phyloP scores from a whole-genome alignment of 371 early-diverging fungal species.

The Capniomyces stellatus region DNA sequence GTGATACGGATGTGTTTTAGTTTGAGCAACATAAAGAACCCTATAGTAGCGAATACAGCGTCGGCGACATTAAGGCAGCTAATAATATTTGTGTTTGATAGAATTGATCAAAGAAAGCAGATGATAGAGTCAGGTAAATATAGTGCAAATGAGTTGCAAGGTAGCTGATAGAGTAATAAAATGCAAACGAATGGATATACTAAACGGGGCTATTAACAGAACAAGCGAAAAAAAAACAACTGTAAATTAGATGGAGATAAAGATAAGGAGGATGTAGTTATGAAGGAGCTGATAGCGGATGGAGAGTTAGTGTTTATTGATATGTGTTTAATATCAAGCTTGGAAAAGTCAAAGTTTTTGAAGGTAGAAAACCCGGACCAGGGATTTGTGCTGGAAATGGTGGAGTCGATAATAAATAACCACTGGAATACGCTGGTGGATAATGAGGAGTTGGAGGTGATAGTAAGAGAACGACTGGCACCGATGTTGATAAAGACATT shows the following conservation, averaged over 20 bases:
- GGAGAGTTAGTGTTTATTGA: conserved; percentile 77
- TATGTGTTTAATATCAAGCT: conserved; percentile 49
- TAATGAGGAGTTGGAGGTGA: conserved; percentile 70
- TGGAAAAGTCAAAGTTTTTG: conserved; percentile 47
- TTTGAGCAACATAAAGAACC: conserved; percentile 43
- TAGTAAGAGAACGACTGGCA: conserved; percentile 48
- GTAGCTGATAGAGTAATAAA: too few species aligned
- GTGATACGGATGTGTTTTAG: conserved; percentile 75
- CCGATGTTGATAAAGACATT: conserved; percentile 66
- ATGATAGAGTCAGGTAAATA: too few species aligned
- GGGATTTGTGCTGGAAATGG: conserved; percentile 75
- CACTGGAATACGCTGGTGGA: conserved; percentile 55
- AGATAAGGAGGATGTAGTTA: not conserved
- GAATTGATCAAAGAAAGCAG: conserved; percentile 51
- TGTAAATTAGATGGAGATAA: not conserved
- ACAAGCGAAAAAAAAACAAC: conserved; percentile 6
- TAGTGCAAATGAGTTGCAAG: too few species aligned
- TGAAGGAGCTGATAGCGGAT: conserved; percentile 12
- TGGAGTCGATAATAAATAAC: conserved; percentile 71
- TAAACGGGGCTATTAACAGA: too few species aligned
- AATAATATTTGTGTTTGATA: conserved; percentile 85
- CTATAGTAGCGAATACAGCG: conserved; percentile 82
- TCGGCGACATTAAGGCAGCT: conserved; percentile 86
- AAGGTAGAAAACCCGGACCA: conserved; percentile 41
- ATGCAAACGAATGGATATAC: too few species aligned